Evolutionary conservation across 345 rosid genomes (phyloP).

Genomic region (Camelina laxa): DNA sequence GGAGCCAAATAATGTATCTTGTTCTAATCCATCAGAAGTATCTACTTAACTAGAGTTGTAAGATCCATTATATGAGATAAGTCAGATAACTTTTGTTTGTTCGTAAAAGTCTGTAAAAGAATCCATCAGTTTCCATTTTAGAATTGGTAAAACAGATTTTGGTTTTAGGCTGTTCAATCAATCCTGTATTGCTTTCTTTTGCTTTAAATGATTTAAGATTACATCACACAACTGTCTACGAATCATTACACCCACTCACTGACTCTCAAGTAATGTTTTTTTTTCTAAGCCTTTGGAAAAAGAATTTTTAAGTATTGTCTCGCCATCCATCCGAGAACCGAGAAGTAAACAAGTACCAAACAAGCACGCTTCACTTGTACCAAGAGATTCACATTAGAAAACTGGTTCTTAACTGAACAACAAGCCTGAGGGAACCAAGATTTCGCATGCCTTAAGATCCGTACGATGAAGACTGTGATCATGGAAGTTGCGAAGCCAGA

Average conservation of each 20-base stretch:
- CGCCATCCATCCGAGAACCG: slow-evolving; percentile 63
- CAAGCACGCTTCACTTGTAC: slow-evolving; percentile 59
- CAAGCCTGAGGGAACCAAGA: slow-evolving; percentile 45
- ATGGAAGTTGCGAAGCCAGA: slow-evolving; percentile 68
- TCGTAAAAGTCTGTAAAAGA: neutral
- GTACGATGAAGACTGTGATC: slow-evolving; percentile 51
- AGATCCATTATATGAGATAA: neutral
- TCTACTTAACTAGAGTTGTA: slow-evolving; percentile 28
- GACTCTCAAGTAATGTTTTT: slow-evolving; percentile 26
- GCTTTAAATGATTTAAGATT: slow-evolving; percentile 28
- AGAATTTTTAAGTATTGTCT: slow-evolving; percentile 56
- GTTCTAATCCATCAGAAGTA: slow-evolving; percentile 24
- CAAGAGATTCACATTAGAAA: slow-evolving; percentile 33
- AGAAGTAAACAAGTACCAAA: slow-evolving; percentile 62
- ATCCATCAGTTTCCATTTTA: slow-evolving; percentile 7
- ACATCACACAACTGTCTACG: slow-evolving; percentile 37
- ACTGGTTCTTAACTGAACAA: slow-evolving; percentile 31
- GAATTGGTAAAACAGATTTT: neutral
- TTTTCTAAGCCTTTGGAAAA: slow-evolving; percentile 46
- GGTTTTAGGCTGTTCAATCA: neutral
- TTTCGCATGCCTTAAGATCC: slow-evolving; percentile 50
- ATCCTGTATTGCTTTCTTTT: slow-evolving; percentile 24
- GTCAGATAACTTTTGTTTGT: slow-evolving; percentile 4
- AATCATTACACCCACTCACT: slow-evolving; percentile 28
- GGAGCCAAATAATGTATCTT: slow-evolving; percentile 33